Percentiles rank a stretch among this genome's conserved stretches.
phyloP scores from a whole-genome alignment of 148 eudicot genomes.

The Diospyros lotus region DNA sequence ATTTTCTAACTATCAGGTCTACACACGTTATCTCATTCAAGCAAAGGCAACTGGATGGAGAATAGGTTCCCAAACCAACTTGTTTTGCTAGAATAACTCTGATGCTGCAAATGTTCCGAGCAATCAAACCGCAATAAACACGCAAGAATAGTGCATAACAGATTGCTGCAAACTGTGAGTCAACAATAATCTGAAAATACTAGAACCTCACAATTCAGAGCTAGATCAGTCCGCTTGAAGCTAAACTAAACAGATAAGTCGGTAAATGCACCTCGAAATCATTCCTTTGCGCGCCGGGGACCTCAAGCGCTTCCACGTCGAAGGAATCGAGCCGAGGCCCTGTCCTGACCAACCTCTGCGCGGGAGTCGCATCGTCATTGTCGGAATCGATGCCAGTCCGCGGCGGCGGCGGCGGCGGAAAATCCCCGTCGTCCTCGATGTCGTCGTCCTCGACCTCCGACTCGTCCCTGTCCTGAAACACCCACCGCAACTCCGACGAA shows the following conservation, averaged over 20 bases:
- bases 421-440: constrained; percentile 27
- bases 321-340: constrained; percentile 91
- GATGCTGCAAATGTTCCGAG: too few relatives aligned
- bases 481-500: constrained; percentile 60
- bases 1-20: constrained; percentile 1
- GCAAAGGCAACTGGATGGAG: neutral
- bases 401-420: constrained; percentile 15
- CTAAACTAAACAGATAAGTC: neutral
- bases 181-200: neutral
- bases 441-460: constrained; percentile 19
- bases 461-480: constrained; percentile 49
- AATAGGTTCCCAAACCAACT: too few relatives aligned
- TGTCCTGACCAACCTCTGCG: constrained; percentile 66
- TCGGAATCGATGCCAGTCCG: constrained; percentile 42
- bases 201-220: neutral
- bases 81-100: too few relatives aligned
- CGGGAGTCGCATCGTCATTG: constrained; percentile 53
- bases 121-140: too few relatives aligned
- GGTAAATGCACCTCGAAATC: constrained; percentile 57
- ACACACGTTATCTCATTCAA: neutral
- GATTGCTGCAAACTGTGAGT: too few relatives aligned
- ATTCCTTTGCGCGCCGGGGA: constrained; percentile 68
- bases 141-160: too few relatives aligned
- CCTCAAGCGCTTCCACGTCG: constrained; percentile 93
- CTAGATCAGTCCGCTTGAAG: neutral